Evolutionary conservation across 2,329 filamentous ascomycete genomes (phyloP).

Genomic region (Fusarium pseudocircinatum): DNA sequence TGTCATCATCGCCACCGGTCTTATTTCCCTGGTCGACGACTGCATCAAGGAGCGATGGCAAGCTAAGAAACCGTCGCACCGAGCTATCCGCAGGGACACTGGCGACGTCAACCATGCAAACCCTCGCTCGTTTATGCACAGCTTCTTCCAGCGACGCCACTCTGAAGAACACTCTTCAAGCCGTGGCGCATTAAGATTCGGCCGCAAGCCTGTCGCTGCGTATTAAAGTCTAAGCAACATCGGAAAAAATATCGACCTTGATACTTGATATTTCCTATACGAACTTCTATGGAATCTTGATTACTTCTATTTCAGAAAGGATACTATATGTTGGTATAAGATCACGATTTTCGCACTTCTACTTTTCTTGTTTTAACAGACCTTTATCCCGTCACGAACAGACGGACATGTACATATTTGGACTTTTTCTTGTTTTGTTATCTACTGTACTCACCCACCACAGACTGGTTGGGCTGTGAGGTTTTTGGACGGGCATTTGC

Average conservation of each 20-base stretch:
- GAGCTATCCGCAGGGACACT: constrained; percentile 42
- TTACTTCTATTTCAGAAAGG: background rate
- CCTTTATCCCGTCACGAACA: constrained; percentile 5
- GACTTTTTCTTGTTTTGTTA: constrained; percentile 11
- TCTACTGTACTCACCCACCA: constrained; percentile 7
- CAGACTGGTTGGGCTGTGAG: constrained; percentile 1
- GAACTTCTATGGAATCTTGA: background rate
- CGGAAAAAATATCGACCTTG: background rate
- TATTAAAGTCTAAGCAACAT: constrained; percentile 43
- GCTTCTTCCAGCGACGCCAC: constrained; percentile 54
- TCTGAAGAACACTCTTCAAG: constrained; percentile 49
- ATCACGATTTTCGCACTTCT: constrained; percentile 18
- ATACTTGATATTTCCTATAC: background rate
- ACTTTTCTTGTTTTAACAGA: constrained; percentile 32
- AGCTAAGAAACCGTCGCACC: constrained; percentile 52
- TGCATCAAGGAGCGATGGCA: constrained; percentile 85
- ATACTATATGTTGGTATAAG: constrained; percentile 3
- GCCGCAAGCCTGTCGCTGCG: constrained; percentile 48
- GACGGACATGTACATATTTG: constrained; percentile 18
- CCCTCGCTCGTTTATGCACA: constrained; percentile 49
- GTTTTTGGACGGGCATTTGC: constrained; percentile 17
- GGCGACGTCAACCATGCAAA: constrained; percentile 36
- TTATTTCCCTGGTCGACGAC: constrained; percentile 89
- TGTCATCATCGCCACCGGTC: constrained; percentile 88
- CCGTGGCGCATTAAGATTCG: constrained; percentile 50